Base-by-base conservation (phyloP, 441 rosid species). In the Gossypium lobatum region DNA sequence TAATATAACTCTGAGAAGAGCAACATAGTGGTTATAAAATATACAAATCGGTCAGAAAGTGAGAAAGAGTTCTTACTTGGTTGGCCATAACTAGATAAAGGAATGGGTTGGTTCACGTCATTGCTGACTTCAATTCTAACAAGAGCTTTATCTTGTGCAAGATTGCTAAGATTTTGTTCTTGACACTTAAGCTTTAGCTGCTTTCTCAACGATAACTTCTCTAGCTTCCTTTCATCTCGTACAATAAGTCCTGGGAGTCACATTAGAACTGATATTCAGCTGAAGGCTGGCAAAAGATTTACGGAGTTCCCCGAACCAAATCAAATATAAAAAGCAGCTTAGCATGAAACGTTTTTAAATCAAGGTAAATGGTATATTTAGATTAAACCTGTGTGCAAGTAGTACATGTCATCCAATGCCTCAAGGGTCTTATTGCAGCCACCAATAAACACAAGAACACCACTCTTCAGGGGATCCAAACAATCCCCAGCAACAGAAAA, bases 381-480 rank as follows among this genome's bases (percentile, higher is more conserved):
- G 46, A 75, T 31, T 10, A 65, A 78, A 96, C 99, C 98, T 86
- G 98, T 96, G 80, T 91, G 72, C 72, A 96, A 81, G 84, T 85
- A 93, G 85, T 86, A 89, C 90, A 93, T 89, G 78, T 93, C 98
- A 80, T 91, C 97, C 73, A 96, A 75, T 64, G 98, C 98, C 87
- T 91, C 98, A 2, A 93, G 97, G 80, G 83, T 86, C 84, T 87
- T 96, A 81, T 87, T 88, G 87, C 97, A 96, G 76, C 99, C 99
- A 80, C 99, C 99, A 21, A 92, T 73, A 77, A 95, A 83, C 76
- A 89, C 84, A 74, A 93, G 93, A 75, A 88, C 85, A 14, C 99
- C 99, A 55, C 84, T 80, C 80, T 83, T 88, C 70, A 83, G 76
- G 8, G 98, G 99, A 86, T 93, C 96, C 82, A 93, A 88, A 80